Evolutionary conservation across 139 green algal species (phyloP).

Genomic region (Chlorella sp.): DNA sequence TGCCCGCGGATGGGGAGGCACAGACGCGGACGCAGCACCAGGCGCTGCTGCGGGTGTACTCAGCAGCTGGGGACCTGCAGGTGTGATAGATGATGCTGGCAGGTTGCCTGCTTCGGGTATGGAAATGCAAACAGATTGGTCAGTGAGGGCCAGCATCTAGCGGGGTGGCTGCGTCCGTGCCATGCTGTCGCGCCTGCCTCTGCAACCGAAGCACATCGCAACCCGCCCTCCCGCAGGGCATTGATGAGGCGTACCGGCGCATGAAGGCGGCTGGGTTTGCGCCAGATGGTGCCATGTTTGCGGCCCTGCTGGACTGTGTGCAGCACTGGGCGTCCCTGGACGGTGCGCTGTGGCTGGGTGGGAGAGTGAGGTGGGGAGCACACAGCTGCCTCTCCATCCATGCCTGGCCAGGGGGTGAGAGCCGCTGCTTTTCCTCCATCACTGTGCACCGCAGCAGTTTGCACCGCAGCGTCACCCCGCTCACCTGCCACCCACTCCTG

Average conservation of each 20-base stretch:
- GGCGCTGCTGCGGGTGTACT: background rate
- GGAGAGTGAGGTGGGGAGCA: background rate
- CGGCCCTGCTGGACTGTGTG: background rate
- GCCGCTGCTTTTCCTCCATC: too few species aligned
- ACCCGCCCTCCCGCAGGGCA: background rate
- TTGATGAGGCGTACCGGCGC: background rate
- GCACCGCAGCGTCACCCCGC: too few species aligned
- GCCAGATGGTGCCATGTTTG: background rate
- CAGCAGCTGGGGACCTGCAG: background rate
- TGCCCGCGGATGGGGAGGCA: background rate
- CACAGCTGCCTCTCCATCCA: too few species aligned
- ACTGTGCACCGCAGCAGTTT: too few species aligned
- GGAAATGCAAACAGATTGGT: too few species aligned
- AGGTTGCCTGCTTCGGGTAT: too few species aligned
- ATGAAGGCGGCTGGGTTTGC: background rate
- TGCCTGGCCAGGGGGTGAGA: too few species aligned
- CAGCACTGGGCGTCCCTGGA: constrained; percentile 8
- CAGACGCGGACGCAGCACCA: constrained; percentile 11
- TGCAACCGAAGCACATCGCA: too few species aligned
- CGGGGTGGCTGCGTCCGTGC: too few species aligned
- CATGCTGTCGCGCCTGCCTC: too few species aligned
- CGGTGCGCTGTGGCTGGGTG: background rate
- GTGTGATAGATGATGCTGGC: too few species aligned
- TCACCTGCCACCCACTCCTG: background rate
- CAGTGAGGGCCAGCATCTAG: too few species aligned